Conservation (phyloP, 345 rosid genomes). For the Passiflora organensis region DNA sequence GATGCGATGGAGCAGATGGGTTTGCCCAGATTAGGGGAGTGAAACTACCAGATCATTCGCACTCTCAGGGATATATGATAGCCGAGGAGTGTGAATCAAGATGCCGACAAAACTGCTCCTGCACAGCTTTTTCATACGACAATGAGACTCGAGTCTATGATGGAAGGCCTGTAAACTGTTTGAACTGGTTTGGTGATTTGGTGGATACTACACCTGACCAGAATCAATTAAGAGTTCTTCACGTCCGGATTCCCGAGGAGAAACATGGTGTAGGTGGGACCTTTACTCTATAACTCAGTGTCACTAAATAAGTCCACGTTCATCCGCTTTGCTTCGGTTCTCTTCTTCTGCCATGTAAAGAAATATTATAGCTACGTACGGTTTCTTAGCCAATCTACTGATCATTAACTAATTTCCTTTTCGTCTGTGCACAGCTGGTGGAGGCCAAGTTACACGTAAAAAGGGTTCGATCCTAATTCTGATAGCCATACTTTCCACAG, state of each 20-base stretch:
- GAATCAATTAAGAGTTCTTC: background rate
- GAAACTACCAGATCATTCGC: slow-evolving; percentile 13
- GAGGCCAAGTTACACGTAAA: background rate
- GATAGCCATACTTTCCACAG: background rate
- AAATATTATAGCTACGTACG: too few relatives aligned
- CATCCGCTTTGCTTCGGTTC: too few relatives aligned
- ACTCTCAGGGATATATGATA: background rate
- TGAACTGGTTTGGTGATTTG: slow-evolving; percentile 12
- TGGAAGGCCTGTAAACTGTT: background rate
- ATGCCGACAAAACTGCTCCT: slow-evolving; percentile 14
- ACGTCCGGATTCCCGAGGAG: background rate
- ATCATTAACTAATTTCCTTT: background rate
- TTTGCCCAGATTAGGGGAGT: background rate
- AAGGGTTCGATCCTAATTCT: background rate
- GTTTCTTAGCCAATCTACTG: too few relatives aligned
- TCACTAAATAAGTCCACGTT: too few relatives aligned
- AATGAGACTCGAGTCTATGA: background rate
- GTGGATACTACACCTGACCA: background rate
- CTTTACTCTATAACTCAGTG: too few relatives aligned
- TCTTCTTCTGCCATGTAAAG: too few relatives aligned
- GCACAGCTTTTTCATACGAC: slow-evolving; percentile 8
- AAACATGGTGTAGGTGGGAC: background rate
- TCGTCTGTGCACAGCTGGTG: background rate
- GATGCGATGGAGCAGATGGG: slow-evolving; percentile 3
- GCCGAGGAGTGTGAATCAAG: slow-evolving; percentile 4